Evolutionary conservation across 2,329 filamentous ascomycete species (phyloP).

Genomic region (Apiospora pterosperma): DNA sequence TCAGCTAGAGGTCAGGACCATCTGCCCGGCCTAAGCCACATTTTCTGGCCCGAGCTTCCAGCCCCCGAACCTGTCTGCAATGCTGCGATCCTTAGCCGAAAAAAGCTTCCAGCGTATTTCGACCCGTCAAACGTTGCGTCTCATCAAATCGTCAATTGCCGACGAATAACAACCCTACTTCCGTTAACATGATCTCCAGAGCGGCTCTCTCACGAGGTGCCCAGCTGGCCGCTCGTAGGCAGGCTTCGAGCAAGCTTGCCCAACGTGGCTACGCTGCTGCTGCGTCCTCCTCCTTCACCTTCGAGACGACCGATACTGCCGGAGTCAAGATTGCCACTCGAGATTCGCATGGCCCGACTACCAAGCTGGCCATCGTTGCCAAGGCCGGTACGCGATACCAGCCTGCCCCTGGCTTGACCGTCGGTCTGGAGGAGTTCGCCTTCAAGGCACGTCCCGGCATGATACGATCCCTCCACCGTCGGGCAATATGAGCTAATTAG

Average conservation of each 20-base stretch:
- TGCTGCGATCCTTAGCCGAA: conserved; percentile 1
- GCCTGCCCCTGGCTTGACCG: conserved; percentile 81
- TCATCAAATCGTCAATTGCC: conserved; percentile 45
- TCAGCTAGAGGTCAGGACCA: background rate
- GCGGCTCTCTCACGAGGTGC: conserved; percentile 56
- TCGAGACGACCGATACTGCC: conserved; percentile 79
- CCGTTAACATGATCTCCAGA: conserved; percentile 61
- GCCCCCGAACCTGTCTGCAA: background rate
- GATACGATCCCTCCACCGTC: conserved; percentile 14
- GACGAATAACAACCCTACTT: conserved; percentile 41
- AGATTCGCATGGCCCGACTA: conserved; percentile 83
- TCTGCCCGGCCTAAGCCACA: background rate
- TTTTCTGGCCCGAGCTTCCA: background rate
- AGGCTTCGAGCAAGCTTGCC: conserved; percentile 52
- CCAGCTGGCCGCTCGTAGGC: conserved; percentile 55
- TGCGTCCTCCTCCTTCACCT: conserved; percentile 71
- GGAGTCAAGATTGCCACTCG: conserved; percentile 92
- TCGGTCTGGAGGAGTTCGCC: conserved; percentile 90
- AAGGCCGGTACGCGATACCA: conserved; percentile 95
- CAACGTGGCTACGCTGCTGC: conserved; percentile 54
- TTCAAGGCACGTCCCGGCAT: conserved; percentile 71
- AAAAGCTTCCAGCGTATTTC: conserved; percentile 1
- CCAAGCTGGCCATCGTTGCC: conserved; percentile 85
- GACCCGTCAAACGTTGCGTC: conserved; percentile 1
- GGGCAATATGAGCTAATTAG: conserved; percentile 55